phyloP scores from a whole-genome alignment of 768 basidiomycete species.

The Aureoboletus auriporus region DNA sequence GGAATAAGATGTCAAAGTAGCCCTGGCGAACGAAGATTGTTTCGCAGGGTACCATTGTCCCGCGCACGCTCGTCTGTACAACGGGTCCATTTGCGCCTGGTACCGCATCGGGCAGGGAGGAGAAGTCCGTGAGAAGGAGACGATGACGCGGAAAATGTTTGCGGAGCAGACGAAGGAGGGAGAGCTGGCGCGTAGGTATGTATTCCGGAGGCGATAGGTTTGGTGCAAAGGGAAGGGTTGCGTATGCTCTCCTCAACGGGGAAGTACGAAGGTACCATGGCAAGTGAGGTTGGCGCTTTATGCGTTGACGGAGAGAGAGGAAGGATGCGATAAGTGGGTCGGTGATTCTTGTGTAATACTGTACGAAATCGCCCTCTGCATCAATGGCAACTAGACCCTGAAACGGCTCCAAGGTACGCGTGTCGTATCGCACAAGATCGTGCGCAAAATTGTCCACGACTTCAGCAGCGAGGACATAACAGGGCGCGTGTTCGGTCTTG shows the following conservation, averaged over 20 bases:
- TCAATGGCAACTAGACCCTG: constrained; percentile 83
- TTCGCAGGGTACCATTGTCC: constrained; percentile 81
- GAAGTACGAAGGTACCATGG: constrained; percentile 53
- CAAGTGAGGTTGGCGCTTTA: constrained; percentile 56
- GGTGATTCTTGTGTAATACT: constrained; percentile 75
- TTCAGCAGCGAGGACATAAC: constrained; percentile 93
- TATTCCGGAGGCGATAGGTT: constrained; percentile 88
- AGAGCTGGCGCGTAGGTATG: constrained; percentile 86
- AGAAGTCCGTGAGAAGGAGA: constrained; percentile 93
- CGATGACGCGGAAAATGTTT: constrained; percentile 87
- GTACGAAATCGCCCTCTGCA: constrained; percentile 75
- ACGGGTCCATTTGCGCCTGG: constrained; percentile 71
- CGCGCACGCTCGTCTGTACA: constrained; percentile 88
- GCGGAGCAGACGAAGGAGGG: constrained; percentile 79
- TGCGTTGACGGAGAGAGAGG: constrained; percentile 60
- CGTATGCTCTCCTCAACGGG: constrained; percentile 59
- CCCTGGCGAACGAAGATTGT: constrained; percentile 93
- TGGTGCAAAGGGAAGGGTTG: constrained; percentile 79
- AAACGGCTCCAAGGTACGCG: constrained; percentile 71
- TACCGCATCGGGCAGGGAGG: constrained; percentile 80
- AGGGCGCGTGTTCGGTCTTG: constrained; percentile 69
- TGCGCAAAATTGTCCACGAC: constrained; percentile 99
- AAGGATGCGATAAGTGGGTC: constrained; percentile 84
- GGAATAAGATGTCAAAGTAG: constrained; percentile 98
- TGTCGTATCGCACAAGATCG: constrained; percentile 89